Percentiles rank a stretch among this genome's conserved stretches.
Conservation (phyloP, 2,329 filamentous ascomycete genomes). For the Fusarium tjaetaba region DNA sequence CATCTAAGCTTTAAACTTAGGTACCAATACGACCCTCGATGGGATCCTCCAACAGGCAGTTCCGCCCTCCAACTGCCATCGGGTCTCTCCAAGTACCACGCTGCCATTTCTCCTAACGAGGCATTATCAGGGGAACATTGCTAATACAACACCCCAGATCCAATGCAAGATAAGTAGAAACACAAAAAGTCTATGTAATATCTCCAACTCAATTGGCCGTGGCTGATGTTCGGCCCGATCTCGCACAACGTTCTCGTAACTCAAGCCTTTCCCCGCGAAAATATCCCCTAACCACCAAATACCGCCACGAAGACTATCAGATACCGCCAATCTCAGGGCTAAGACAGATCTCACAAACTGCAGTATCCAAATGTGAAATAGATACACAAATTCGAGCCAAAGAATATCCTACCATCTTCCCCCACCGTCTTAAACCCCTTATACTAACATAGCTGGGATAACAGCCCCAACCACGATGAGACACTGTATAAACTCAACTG, state of each 20-base stretch:
- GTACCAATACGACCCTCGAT: background rate
- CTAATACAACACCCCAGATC: too few relatives aligned
- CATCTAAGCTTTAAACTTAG: background rate
- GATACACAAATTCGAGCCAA: background rate
- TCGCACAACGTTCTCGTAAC: background rate
- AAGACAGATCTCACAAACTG: background rate
- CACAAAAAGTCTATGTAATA: background rate
- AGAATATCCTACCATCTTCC: background rate
- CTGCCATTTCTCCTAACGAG: background rate
- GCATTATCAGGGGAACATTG: background rate
- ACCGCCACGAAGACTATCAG: background rate
- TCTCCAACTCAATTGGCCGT: background rate
- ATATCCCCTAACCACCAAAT: background rate
- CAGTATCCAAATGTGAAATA: too few relatives aligned
- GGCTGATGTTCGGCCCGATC: slow-evolving; percentile 4
- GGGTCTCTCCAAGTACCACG: background rate
- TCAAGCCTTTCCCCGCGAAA: background rate
- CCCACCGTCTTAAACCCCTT: too few relatives aligned
- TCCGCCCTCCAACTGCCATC: background rate
- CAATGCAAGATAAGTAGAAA: background rate
- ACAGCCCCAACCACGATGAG: background rate
- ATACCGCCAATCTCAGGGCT: background rate
- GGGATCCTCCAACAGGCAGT: background rate
- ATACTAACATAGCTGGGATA: accelerated
- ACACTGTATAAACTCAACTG: background rate